phyloP scores from a whole-genome alignment of 148 eudicot species.

The Selenicereus undatus region DNA sequence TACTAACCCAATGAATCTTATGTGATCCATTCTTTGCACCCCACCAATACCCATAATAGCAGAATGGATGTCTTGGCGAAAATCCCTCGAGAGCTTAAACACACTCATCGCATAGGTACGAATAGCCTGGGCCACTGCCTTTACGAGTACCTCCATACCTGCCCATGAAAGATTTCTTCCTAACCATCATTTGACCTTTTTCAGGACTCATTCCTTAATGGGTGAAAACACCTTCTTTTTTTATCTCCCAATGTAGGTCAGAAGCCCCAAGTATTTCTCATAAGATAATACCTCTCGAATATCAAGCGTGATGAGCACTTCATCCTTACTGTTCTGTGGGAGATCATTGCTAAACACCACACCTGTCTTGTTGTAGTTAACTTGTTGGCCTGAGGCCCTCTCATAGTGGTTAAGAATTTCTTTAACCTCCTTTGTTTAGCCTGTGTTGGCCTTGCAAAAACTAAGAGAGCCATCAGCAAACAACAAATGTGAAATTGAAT shows the following conservation, averaged over 20 bases:
- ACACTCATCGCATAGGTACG: neutral
- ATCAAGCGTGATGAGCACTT: neutral
- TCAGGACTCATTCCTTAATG: neutral
- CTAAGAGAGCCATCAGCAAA: neutral
- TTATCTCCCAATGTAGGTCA: neutral
- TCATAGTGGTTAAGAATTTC: no score
- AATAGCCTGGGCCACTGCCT: neutral
- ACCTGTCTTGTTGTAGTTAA: neutral
- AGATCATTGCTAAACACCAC: neutral
- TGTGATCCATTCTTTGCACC: neutral
- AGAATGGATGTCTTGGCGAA: neutral
- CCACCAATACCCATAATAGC: neutral
- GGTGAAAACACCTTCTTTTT: neutral
- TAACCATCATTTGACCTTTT: neutral
- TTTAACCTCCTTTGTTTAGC: no score
- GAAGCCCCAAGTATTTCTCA: neutral
- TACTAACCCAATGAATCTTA: neutral
- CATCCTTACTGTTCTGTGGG: neutral
- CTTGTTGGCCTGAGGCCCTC: no score
- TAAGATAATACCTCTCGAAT: neutral
- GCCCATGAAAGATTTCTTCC: neutral
- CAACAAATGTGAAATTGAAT: neutral
- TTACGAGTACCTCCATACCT: neutral
- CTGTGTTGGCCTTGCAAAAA: no score
- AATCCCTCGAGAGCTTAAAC: neutral